phyloP scores from a whole-genome alignment of 352 stramenopile genomes.

The Phytophthora idaei region DNA sequence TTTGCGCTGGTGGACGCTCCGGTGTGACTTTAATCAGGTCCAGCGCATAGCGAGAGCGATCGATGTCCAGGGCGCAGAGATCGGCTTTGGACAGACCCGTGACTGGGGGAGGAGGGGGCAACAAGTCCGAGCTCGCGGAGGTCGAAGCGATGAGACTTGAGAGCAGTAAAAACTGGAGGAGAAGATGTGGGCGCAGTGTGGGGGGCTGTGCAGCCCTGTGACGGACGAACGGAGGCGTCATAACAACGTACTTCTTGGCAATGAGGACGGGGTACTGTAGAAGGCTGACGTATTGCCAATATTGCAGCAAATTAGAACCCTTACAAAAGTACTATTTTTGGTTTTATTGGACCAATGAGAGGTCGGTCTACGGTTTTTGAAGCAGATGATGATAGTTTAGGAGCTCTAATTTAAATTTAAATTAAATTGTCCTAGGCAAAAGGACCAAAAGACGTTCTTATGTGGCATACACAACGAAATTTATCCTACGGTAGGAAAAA shows the following conservation, averaged over 20 bases:
- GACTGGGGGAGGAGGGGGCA: slow-evolving; percentile 18
- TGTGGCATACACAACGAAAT: no score
- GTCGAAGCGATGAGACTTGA: slow-evolving; percentile 1
- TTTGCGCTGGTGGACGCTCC: slow-evolving; percentile 15
- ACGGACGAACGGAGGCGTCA: slow-evolving; percentile 4
- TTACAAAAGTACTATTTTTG: neutral
- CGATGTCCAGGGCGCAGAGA: slow-evolving; percentile 60
- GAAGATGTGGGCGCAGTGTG: neutral
- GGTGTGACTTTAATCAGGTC: slow-evolving; percentile 50
- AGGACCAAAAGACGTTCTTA: no score
- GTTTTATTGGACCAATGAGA: slow-evolving; percentile 6
- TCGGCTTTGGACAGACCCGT: slow-evolving; percentile 45
- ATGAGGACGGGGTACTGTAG: neutral
- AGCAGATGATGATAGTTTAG: no score
- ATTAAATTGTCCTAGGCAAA: no score
- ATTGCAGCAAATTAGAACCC: slow-evolving; percentile 17
- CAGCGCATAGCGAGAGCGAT: slow-evolving; percentile 47
- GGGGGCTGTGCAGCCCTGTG: neutral
- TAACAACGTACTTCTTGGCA: slow-evolving; percentile 3
- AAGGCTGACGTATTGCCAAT: slow-evolving; percentile 17
- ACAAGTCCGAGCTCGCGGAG: slow-evolving; percentile 10
- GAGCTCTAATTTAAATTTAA: no score
- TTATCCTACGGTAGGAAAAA: no score
- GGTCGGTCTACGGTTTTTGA: no score
- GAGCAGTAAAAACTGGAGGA: slow-evolving; percentile 19